These are phyloP conservation scores for Hypsizygus marmoreus DNA, from an alignment of 768 basidiomycete species.

Conservation along the genomic window DNA sequence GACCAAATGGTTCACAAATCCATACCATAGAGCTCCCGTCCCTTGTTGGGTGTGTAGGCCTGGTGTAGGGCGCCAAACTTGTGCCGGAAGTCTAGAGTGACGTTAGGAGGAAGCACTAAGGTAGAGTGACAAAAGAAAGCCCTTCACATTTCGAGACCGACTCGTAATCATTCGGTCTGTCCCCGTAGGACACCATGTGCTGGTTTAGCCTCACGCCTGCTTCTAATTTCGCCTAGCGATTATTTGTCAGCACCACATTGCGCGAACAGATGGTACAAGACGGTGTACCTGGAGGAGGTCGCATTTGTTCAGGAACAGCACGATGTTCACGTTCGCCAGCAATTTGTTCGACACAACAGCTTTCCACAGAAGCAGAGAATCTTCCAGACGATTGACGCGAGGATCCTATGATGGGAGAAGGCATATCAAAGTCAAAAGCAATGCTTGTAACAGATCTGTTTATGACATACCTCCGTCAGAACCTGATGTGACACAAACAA, in stretches of 20 bases:
- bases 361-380: constrained; percentile 78
- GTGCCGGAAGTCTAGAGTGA: constrained; percentile 62
- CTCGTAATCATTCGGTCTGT: constrained; percentile 79
- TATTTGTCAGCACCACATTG: constrained; percentile 3
- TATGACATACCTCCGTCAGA: constrained; percentile 61
- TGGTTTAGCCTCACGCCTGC: constrained; percentile 72
- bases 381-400: constrained; percentile 75
- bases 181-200: constrained; percentile 71
- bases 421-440: constrained; percentile 14
- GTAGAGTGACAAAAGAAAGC: constrained; percentile 29
- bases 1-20: constrained; percentile 7
- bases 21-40: constrained; percentile 74
- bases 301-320: constrained; percentile 82
- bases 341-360: constrained; percentile 72
- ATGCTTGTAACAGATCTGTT: constrained; percentile 7
- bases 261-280: not conserved
- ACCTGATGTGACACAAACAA: constrained; percentile 36
- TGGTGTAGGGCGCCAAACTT: constrained; percentile 76
- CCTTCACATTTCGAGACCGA: constrained; percentile 77
- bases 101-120: constrained; percentile 2
- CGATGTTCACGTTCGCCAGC: constrained; percentile 72
- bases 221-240: constrained; percentile 65
- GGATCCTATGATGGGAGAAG: constrained; percentile 52
- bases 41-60: constrained; percentile 65
- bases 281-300: constrained; percentile 67